Conservation (phyloP, 345 rosid genomes). For the Pistacia vera region DNA sequence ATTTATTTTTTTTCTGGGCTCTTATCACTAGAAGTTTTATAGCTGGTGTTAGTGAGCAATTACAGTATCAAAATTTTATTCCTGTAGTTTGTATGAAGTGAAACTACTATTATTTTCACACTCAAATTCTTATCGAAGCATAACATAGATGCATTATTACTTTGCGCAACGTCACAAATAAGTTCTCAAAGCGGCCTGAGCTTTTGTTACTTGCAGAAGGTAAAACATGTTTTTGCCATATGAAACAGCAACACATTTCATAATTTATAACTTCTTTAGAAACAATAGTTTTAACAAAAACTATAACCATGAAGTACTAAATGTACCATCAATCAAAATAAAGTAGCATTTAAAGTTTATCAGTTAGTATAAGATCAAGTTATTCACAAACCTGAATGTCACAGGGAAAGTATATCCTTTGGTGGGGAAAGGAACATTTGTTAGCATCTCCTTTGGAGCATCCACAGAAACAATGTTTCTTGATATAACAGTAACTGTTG, state of each 20-base stretch:
- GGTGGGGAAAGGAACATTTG: constrained; percentile 73
- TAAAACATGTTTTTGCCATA: not conserved
- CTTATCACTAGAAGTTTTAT: not conserved
- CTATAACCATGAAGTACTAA: too few species aligned
- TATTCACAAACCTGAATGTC: constrained; percentile 64
- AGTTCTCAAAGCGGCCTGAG: not conserved
- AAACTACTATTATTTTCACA: not conserved
- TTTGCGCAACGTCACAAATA: not conserved
- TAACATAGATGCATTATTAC: not conserved
- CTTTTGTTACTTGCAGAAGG: not conserved
- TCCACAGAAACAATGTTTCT: constrained; percentile 55
- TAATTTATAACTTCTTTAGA: constrained; percentile 1
- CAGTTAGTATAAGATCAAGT: not conserved
- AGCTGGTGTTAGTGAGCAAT: not conserved
- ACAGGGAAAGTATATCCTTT: constrained; percentile 76
- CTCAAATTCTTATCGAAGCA: not conserved
- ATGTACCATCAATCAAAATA: not conserved
- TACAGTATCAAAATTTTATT: constrained; percentile 5
- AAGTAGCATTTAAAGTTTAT: constrained; percentile 7
- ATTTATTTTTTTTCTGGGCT: not conserved
- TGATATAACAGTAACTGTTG: constrained; percentile 63
- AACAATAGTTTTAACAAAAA: not conserved
- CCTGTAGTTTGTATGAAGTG: not conserved
- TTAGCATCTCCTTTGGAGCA: constrained; percentile 73
- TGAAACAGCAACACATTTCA: not conserved